phyloP scores from a whole-genome alignment of 192 early-diverging fungal species.

The Hyaloraphidium curvatum region DNA sequence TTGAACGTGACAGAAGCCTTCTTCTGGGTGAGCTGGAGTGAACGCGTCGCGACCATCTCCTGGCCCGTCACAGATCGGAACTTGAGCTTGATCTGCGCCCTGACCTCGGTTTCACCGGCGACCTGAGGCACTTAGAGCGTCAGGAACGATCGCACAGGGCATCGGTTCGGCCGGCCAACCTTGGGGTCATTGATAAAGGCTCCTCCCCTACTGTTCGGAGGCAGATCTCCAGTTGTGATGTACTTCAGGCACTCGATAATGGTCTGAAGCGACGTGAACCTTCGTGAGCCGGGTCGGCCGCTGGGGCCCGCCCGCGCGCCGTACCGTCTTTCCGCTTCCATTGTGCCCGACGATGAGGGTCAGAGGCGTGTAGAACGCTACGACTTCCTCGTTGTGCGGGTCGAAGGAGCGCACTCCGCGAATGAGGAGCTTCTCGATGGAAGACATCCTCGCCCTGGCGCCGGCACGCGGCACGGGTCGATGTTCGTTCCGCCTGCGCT shows the following conservation, averaged over 20 bases:
- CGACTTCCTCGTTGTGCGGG: slow-evolving; percentile 43
- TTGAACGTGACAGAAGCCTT: slow-evolving; percentile 33
- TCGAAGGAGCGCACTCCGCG: slow-evolving; percentile 85
- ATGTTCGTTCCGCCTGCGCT: no score
- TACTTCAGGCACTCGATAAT: slow-evolving; percentile 96
- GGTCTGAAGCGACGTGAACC: slow-evolving; percentile 24
- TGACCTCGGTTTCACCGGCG: slow-evolving; percentile 53
- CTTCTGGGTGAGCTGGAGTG: slow-evolving; percentile 52
- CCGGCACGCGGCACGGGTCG: no score
- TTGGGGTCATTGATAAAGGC: slow-evolving; percentile 93
- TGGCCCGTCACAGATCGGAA: slow-evolving; percentile 62
- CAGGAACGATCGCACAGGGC: neutral
- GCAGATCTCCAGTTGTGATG: slow-evolving; percentile 74
- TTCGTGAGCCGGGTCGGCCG: neutral
- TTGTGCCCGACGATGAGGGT: slow-evolving; percentile 93
- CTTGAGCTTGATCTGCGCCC: slow-evolving; percentile 74
- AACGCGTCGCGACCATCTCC: slow-evolving; percentile 54
- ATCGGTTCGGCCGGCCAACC: slow-evolving; percentile 13
- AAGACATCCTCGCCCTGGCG: no score
- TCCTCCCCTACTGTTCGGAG: slow-evolving; percentile 68
- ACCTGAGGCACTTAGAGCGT: slow-evolving; percentile 19
- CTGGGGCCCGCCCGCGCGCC: neutral
- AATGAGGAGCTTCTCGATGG: slow-evolving; percentile 48
- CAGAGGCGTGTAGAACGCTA: slow-evolving; percentile 75
- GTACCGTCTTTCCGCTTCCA: slow-evolving; percentile 85